A percentile compares a stretch with the other conserved stretches of the same genome.
These are phyloP conservation scores for Rhytidhysteron rufulum DNA, from an alignment of 2,329 filamentous ascomycete genomes.

Conservation along the genomic window DNA sequence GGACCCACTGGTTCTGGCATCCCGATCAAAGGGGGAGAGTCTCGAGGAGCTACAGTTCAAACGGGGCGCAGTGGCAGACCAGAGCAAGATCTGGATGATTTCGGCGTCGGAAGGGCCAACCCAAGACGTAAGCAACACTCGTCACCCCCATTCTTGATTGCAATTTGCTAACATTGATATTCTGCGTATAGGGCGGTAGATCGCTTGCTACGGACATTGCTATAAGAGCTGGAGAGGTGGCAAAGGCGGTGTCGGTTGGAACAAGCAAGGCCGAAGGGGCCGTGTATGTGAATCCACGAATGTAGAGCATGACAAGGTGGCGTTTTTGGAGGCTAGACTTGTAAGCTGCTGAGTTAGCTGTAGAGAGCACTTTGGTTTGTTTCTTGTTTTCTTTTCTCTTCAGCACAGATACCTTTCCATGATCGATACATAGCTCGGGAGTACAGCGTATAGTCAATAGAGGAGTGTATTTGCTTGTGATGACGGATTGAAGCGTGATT, in stretches of 20 bases:
- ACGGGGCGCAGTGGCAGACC: conserved; percentile 24
- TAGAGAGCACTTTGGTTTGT: no score
- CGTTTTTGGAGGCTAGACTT: no score
- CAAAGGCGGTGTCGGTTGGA: conserved; percentile 15
- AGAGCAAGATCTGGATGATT: conserved; percentile 30
- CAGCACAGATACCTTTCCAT: no score
- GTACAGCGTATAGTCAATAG: no score
- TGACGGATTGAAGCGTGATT: no score
- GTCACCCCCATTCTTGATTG: background rate
- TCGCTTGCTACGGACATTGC: conserved; percentile 34
- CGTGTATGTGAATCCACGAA: conserved; percentile 26
- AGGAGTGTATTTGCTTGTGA: no score
- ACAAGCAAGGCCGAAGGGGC: conserved; percentile 12
- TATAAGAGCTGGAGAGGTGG: conserved; percentile 29
- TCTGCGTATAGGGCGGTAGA: conserved; percentile 12
- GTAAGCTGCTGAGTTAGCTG: no score
- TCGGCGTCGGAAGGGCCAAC: conserved; percentile 22
- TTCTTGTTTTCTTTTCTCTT: no score
- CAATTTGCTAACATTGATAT: background rate
- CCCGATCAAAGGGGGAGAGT: conserved; percentile 32
- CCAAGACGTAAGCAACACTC: background rate
- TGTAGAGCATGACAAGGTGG: no score
- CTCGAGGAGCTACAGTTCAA: conserved; percentile 37
- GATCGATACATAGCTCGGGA: no score
- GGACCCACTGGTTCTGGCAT: conserved; percentile 30